Evolutionary conservation across 805 yeast genomes (phyloP), one percentile per base, ranked within the genome.

Genomic region (Pichia sporocuriosa): DNA sequence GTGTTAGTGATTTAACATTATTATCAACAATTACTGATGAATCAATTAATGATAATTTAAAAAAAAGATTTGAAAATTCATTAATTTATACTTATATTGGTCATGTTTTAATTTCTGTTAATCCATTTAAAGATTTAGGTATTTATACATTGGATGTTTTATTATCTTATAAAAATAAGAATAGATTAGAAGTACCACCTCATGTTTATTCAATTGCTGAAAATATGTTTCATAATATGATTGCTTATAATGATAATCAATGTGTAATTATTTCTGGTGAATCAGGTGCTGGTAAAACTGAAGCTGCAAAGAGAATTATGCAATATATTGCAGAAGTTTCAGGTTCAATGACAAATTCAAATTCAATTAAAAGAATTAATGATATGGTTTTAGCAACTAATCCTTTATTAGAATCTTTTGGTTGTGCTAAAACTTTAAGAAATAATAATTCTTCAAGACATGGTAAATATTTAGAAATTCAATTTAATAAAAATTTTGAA

Each of bases 121-220:
- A 93, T 56, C 99, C 99, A 3, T 93, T 93, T 67, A 79, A 88
- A 50, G 99, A 93, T 61, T 69, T 93, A 56, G 99, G 99, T 2
- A 93, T 93, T 39, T 93, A 93, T 65, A 87, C 97, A 7, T 84
- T 78, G 37, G 81, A 78, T 19, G 79, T 80, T 2, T 68, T 90
- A 49, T 75, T 77, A 44, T 69, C 82, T 16, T 93, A 93, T 58
- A 79, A 80, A 61, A 96, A 96, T 47, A 88, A 89, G 62, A 93
- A 93, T 63, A 73, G 99, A 55, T 69, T 93, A 45, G 99, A 93
- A 65, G 96, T 84, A 23, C 95, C 97, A 15, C 99, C 99, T 3
- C 99, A 93, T 65, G 98, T 93, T 24, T 93, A 82, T 64, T 96
- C 97, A 40, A 88, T 93, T 55, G 98, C 99, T 10, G 99, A 93